Evolutionary conservation across 2,329 filamentous ascomycete species (phyloP).

Genomic region (Allantophomopsis cytisporea): DNA sequence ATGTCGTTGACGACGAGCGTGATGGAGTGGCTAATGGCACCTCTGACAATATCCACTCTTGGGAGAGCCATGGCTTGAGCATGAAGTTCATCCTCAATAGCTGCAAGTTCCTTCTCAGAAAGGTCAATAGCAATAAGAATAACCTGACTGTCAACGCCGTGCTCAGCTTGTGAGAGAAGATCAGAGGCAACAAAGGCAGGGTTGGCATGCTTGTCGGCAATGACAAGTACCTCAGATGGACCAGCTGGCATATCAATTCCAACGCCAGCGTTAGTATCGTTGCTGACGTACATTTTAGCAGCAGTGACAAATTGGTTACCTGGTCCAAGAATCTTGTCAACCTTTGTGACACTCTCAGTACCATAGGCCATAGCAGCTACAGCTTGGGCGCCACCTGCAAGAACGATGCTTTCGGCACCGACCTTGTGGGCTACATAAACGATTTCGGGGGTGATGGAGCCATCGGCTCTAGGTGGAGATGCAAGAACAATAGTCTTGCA

Average conservation of each 20-base stretch:
- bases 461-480: conserved; percentile 79
- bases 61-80: conserved; percentile 76
- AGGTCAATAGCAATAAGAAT: conserved; percentile 79
- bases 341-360: conserved; percentile 85
- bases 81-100: conserved; percentile 87
- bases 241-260: conserved; percentile 98
- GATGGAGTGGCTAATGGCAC: conserved; percentile 81
- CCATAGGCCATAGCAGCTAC: conserved; percentile 96
- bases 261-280: conserved; percentile 90
- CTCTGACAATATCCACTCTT: conserved; percentile 83
- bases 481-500: conserved; percentile 92
- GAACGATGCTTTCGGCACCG: conserved; percentile 86
- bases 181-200: conserved; percentile 94
- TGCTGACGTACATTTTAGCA: conserved; percentile 95
- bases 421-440: conserved; percentile 97
- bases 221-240: conserved; percentile 90
- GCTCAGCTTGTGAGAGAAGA: conserved; percentile 88
- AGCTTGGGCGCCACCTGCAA: conserved; percentile 90
- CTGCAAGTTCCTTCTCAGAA: conserved; percentile 54
- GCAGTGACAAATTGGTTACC: conserved; percentile 98
- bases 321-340: conserved; percentile 96
- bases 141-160: conserved; percentile 92
- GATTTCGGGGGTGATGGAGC: conserved; percentile 87
- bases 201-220: conserved; percentile 78
- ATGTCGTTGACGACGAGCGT: conserved; percentile 65